phyloP scores from a whole-genome alignment of 805 yeast genomes.

The Candida maris region DNA sequence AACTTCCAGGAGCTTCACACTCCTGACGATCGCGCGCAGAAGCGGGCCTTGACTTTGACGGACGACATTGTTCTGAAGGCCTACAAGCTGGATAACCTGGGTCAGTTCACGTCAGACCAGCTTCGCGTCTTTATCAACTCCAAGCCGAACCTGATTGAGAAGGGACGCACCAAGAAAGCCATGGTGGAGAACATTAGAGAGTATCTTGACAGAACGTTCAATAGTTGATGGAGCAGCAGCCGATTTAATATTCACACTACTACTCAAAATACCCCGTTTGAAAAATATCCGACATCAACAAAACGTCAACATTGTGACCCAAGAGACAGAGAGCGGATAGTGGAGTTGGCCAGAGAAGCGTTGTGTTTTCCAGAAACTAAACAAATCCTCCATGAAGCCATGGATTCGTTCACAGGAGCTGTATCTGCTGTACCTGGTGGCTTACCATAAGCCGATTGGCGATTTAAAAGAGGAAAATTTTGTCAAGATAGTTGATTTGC shows the following conservation, averaged over 20 bases:
- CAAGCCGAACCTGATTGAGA: conserved; percentile 33
- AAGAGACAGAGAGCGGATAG: no score
- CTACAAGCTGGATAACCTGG: conserved; percentile 36
- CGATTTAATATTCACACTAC: no score
- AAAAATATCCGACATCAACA: no score
- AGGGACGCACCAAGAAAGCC: conserved; percentile 40
- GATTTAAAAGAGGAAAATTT: conserved; percentile 12
- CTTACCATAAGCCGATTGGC: conserved; percentile 31
- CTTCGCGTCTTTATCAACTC: conserved; percentile 37
- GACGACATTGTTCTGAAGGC: conserved; percentile 41
- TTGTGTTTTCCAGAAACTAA: no score
- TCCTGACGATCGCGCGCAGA: conserved; percentile 8
- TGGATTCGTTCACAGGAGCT: conserved; percentile 25
- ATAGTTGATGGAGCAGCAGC: no score
- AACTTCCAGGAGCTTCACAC: conserved; percentile 19
- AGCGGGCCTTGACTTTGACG: conserved; percentile 20
- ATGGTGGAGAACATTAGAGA: conserved; percentile 39
- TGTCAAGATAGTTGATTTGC: conserved; percentile 13
- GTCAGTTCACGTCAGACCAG: conserved; percentile 39
- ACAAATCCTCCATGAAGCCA: conserved; percentile 13
- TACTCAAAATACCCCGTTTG: no score
- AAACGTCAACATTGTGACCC: no score
- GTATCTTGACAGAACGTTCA: conserved; percentile 13
- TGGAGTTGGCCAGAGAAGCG: no score
- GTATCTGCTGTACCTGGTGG: conserved; percentile 21